Percentiles rank a stretch among this genome's conserved stretches.
Conservation (phyloP, 169 alveolate genomes). For the Plasmodium malariae region DNA sequence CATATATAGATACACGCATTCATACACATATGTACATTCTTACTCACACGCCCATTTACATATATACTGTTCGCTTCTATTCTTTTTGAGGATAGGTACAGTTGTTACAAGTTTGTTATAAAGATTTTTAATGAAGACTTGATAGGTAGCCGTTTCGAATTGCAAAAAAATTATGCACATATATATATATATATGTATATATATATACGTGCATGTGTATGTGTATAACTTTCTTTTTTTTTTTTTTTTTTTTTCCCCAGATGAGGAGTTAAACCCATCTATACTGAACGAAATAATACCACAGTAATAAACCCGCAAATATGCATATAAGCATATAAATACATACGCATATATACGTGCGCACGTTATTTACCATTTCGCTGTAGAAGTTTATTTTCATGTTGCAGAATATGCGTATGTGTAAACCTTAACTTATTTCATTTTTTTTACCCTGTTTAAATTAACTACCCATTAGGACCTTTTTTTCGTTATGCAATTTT, state of each 20-base stretch:
- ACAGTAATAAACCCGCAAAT: conserved; percentile 7
- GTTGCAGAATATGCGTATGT: too few relatives aligned
- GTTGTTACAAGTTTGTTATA: conserved; percentile 5
- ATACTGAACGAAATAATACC: conserved; percentile 54
- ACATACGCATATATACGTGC: too few relatives aligned
- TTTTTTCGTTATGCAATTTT: conserved; percentile 49
- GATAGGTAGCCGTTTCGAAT: neutral
- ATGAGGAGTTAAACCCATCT: conserved; percentile 60
- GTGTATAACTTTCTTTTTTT: neutral
- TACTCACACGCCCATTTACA: too few relatives aligned
- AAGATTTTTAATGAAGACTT: conserved; percentile 13
- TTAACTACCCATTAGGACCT: conserved; percentile 20
- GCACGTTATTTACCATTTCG: too few relatives aligned
- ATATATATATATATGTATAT: neutral
- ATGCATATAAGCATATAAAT: too few relatives aligned
- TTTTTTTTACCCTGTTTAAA: neutral
- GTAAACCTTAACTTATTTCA: neutral
- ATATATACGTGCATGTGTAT: too few relatives aligned
- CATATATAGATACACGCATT: too few relatives aligned
- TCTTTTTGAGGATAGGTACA: conserved; percentile 27
- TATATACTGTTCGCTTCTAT: neutral
- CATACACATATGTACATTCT: too few relatives aligned
- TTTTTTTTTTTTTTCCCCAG: neutral
- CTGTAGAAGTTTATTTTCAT: too few relatives aligned
- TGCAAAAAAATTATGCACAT: neutral